Base-by-base conservation (phyloP, 148 eudicot genomes). In the Vaccinium myrtillus region DNA sequence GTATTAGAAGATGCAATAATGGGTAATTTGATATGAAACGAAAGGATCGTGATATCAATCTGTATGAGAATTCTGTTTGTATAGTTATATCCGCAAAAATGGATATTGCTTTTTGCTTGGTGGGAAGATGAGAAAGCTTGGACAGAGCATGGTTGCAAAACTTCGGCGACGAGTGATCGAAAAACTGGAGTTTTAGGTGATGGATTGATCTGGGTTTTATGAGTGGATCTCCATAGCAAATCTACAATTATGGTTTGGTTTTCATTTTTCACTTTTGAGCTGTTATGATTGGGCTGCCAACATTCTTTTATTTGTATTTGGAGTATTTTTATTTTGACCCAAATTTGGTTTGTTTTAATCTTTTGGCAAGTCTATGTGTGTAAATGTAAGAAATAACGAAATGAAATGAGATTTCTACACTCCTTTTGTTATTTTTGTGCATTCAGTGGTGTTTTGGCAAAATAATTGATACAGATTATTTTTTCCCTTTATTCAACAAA, bases 181-280 rank as follows among this genome's bases (percentile, higher is more conserved):
- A 43, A 10, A 43, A 18, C 8, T 1, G 78, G 23, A 39, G 39
- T 46, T 75, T 43, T 39, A 2, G 39, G 11, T 75, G 49, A 46
- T 75, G 78, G 51, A 36, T 32, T 39, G 51, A 75, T 75, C 78
- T 75, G 78, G 49, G 25, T 75, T 75, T 75, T 75, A 39, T 75
- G 25, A 75, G 12, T 36, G 78, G 77, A 75, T 75, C 51, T 75
- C 78, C 78, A 39, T 43, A 6, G 12, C 12, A 43, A 75, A 75
- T 75, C 51, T 43, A 12, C 78, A 43, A 75, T 19, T 15, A 32
- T 74, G 10, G 46, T 74, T 36, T 32, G 11, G 50, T 1, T 32
- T 7, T 7, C 5, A 0, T 4, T 71, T 18, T 32, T 25, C 15
- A 1, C 36, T 67, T 67, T 27, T 67, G 0, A 32, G 15, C 16